Evolutionary conservation across 129 eudicot species (phyloP), one percentile per base, ranked within the genome.

Genomic region (sunflower (Helianthus annuus)): DNA sequence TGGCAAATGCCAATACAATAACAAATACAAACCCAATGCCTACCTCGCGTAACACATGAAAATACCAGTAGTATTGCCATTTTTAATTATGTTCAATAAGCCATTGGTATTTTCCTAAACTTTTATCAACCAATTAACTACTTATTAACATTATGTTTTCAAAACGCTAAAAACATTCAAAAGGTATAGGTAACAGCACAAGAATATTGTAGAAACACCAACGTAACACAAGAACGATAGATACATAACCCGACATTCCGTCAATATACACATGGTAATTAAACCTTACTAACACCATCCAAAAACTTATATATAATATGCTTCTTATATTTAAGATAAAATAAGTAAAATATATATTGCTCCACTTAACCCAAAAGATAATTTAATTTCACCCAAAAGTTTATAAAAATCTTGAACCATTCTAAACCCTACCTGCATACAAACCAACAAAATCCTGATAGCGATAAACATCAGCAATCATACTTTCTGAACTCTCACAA

Each of bases 401-500:
- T 19, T 13, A 44, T 12, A 0, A 4, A 2, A 11, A 42, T 0
- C 10, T 79, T 53, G 0, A 83, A 38, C 82, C 87, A 77, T 87
- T 84, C 32, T 83, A 88, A 38, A 87, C 60, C 14, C 78, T 73
- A 32, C 85, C 81, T 10, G 87, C 79, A 70, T 74, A 82, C 15
- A 82, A 45, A 13, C 85, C 79, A 13, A 77, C 48, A 71, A 78
- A 64, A n/a, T 87, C 94, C 2, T 84, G 89, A 7, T 74, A 68
- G 74, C 80, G 89, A 71, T 82, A 84, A 6, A 84, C 81, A 49
- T 87, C 94, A 5, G 70, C 84, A 45, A 82, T 46, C 62, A 76
- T 19, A 27, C 70, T 46, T 1, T 80, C 84, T 36, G 69, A 77
- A 46, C 53, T 74, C 54, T 76, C 82, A 6, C 64, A 77, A 3